Evolutionary conservation across 352 stramenopile genomes (phyloP).

Genomic region (Phytophthora vignae): DNA sequence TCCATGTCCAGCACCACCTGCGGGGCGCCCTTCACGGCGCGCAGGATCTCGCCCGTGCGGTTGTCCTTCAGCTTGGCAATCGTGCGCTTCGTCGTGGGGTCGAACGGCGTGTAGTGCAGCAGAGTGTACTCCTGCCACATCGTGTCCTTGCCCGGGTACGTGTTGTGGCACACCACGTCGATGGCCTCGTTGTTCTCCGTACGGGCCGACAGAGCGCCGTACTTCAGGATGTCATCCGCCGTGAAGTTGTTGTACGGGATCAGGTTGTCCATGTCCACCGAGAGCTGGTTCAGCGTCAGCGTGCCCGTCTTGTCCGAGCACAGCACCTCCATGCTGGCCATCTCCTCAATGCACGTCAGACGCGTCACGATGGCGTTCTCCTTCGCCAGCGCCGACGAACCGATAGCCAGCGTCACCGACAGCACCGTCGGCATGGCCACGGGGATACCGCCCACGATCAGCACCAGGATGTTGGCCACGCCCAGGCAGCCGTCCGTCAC

Average conservation of each 20-base stretch:
- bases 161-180: constrained; percentile 78
- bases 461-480: constrained; percentile 80
- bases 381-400: constrained; percentile 88
- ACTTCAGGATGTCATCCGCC: constrained; percentile 65
- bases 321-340: constrained; percentile 93
- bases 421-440: constrained; percentile 95
- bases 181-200: constrained; percentile 84
- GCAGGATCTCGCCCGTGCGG: constrained; percentile 86
- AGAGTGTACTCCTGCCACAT: constrained; percentile 81
- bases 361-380: constrained; percentile 94
- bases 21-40: constrained; percentile 92
- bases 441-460: constrained; percentile 93
- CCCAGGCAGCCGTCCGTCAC: constrained; percentile 69
- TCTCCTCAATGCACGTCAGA: constrained; percentile 93
- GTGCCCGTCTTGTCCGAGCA: constrained; percentile 97
- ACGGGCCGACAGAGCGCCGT: constrained; percentile 65
- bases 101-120: constrained; percentile 85
- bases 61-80: constrained; percentile 91
- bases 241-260: constrained; percentile 79
- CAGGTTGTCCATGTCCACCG: constrained; percentile 90
- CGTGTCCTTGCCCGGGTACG: constrained; percentile 83
- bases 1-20: constrained; percentile 92
- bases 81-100: constrained; percentile 91
- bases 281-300: constrained; percentile 96
- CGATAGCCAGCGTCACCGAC: constrained; percentile 93